These are phyloP conservation scores for Fusarium sp. DNA, from an alignment of 2,329 filamentous ascomycete species.

Conservation along the genomic window DNA sequence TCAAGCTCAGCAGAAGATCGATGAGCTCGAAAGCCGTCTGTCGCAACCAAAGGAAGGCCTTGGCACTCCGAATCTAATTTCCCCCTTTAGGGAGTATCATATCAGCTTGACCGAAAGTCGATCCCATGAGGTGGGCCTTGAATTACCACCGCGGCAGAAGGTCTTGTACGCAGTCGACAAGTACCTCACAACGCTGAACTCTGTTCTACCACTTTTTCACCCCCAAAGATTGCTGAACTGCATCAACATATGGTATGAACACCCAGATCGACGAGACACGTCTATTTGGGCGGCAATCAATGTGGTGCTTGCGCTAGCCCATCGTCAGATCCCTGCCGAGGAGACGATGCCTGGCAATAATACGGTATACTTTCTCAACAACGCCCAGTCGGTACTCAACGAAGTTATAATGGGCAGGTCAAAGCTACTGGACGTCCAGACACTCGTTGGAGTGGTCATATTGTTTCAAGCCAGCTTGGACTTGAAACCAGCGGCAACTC, in stretches of 20 bases:
- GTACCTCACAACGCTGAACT: constrained; percentile 22
- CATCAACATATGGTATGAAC: constrained; percentile 19
- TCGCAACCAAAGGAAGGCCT: background rate
- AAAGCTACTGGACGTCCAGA: constrained; percentile 19
- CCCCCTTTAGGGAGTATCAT: fast-evolving
- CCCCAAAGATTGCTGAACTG: background rate
- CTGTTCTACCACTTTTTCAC: constrained; percentile 27
- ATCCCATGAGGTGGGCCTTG: background rate
- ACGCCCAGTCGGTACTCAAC: constrained; percentile 25
- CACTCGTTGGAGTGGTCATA: constrained; percentile 27
- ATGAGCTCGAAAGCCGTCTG: background rate
- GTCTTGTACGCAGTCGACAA: background rate
- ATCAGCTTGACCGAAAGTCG: background rate
- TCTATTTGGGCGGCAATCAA: constrained; percentile 36
- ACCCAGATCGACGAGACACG: background rate
- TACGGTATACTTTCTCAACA: constrained; percentile 8
- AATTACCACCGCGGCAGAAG: constrained; percentile 2
- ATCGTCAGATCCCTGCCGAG: background rate
- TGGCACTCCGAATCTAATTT: background rate
- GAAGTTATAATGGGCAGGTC: constrained; percentile 9
- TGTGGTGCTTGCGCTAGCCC: constrained; percentile 21
- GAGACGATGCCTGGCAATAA: background rate
- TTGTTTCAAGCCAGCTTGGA: constrained; percentile 17
- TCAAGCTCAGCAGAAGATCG: constrained; percentile 3
- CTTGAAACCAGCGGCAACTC: constrained; percentile 11